Evolutionary conservation across 345 rosid species (phyloP).

Genomic region (Kernera saxatilis): DNA sequence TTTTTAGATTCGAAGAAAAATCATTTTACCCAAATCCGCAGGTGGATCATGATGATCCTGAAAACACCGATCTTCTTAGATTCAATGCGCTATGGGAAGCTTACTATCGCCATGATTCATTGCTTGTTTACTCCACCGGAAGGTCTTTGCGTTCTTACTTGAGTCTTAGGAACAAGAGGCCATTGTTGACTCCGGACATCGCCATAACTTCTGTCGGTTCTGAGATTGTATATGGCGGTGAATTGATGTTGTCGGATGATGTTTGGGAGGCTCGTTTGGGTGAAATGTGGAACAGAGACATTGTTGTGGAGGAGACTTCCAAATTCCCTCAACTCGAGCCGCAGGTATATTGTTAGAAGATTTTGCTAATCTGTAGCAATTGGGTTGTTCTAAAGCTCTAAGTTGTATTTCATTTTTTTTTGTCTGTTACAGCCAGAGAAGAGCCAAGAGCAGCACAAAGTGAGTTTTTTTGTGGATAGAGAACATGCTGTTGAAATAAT

Average conservation of each 20-base stretch:
- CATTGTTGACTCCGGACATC: conserved; percentile 79
- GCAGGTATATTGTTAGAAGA: conserved; percentile 38
- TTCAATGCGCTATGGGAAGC: conserved; percentile 93
- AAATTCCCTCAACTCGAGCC: conserved; percentile 66
- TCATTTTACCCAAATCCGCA: conserved; percentile 18
- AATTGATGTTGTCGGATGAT: conserved; percentile 50
- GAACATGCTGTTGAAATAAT: conserved; percentile 44
- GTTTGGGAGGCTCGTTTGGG: conserved; percentile 60
- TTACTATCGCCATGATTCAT: conserved; percentile 59
- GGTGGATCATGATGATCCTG: conserved; percentile 81
- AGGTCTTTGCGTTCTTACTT: conserved; percentile 60
- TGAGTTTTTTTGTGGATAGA: conserved; percentile 69
- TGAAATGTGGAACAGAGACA: conserved; percentile 63
- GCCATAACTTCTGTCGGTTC: conserved; percentile 85
- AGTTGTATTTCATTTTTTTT: neutral
- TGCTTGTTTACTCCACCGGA: conserved; percentile 77
- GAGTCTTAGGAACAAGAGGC: conserved; percentile 52
- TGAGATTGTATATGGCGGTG: conserved; percentile 75
- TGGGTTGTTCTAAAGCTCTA: neutral
- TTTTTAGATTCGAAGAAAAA: neutral
- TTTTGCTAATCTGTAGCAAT: neutral
- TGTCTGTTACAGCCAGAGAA: conserved; percentile 50
- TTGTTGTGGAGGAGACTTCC: conserved; percentile 60
- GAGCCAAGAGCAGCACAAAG: conserved; percentile 72
- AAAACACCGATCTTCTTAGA: conserved; percentile 57